Conservation (phyloP, 73 alveolate genomes). For the Paramecium pentaurelia region DNA sequence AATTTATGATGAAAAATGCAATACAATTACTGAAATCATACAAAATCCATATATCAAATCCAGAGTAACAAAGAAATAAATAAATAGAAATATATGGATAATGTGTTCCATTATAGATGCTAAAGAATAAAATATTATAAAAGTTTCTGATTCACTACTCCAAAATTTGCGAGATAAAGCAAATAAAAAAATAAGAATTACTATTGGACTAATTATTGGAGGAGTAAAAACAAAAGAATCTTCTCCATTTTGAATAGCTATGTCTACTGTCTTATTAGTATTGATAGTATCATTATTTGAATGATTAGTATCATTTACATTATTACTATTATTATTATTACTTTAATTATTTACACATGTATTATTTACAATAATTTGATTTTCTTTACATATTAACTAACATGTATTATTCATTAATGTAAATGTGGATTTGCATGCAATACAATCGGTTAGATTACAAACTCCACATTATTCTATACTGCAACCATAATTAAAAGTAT, state of each 20-base stretch:
- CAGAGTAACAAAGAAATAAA: neutral
- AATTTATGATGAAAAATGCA: neutral
- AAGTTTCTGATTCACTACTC: neutral
- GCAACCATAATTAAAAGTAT: neutral
- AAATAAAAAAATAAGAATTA: neutral
- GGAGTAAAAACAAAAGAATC: neutral
- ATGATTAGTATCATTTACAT: neutral
- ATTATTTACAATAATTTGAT: neutral
- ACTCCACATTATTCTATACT: neutral
- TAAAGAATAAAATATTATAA: slow-evolving; percentile 16
- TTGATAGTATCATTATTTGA: neutral
- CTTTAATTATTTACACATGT: neutral
- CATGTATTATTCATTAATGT: neutral
- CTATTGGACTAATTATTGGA: neutral
- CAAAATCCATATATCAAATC: neutral
- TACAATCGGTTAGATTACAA: neutral
- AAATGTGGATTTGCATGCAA: neutral
- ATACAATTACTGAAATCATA: neutral
- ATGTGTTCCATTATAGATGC: slow-evolving; percentile 13
- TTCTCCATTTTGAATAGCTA: neutral
- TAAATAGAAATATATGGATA: neutral
- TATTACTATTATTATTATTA: neutral
- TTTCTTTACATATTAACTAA: neutral
- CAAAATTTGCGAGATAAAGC: neutral
- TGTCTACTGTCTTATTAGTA: neutral